These are phyloP conservation scores for Lizonia empirigonia DNA, from an alignment of 2,329 filamentous ascomycete genomes.

Conservation along the genomic window DNA sequence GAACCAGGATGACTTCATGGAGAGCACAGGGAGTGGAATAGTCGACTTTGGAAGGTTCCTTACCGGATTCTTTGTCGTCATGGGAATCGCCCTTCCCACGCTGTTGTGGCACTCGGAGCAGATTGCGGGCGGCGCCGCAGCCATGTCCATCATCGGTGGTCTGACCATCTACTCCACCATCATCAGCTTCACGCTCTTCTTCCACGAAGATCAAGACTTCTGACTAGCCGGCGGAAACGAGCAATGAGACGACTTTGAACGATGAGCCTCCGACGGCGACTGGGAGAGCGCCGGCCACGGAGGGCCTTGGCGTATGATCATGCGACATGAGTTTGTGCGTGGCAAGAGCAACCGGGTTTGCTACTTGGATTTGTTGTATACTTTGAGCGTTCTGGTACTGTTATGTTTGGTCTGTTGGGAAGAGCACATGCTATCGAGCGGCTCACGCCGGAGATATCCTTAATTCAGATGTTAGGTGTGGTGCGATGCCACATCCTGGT, in stretches of 20 bases:
- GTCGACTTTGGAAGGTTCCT: conserved; percentile 92
- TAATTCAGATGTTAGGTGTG: not conserved
- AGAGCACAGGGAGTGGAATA: conserved; percentile 77
- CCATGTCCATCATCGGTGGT: conserved; percentile 93
- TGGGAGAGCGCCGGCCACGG: not conserved
- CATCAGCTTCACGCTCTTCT: conserved; percentile 97
- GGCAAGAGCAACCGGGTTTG: conserved; percentile 1
- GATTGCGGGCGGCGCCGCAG: conserved; percentile 83
- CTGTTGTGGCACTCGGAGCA: conserved; percentile 85
- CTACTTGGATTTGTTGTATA: conserved; percentile 21
- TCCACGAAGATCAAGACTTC: conserved; percentile 97
- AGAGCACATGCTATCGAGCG: not conserved
- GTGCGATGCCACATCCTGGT: not conserved
- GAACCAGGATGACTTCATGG: conserved; percentile 96
- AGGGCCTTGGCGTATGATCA: conserved; percentile 5
- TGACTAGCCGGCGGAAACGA: conserved; percentile 53
- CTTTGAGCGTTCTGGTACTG: conserved; percentile 38
- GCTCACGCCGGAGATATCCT: conserved; percentile 6
- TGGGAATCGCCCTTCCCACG: conserved; percentile 91
- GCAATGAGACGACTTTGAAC: conserved; percentile 11
- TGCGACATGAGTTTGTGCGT: conserved; percentile 7
- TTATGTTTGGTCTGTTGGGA: conserved; percentile 13
- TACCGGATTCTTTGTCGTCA: conserved; percentile 93
- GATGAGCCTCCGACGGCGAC: not conserved
- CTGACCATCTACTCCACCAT: conserved; percentile 97